phyloP scores from a whole-genome alignment of 2,329 filamentous ascomycete genomes.

The Cercospora sp. region DNA sequence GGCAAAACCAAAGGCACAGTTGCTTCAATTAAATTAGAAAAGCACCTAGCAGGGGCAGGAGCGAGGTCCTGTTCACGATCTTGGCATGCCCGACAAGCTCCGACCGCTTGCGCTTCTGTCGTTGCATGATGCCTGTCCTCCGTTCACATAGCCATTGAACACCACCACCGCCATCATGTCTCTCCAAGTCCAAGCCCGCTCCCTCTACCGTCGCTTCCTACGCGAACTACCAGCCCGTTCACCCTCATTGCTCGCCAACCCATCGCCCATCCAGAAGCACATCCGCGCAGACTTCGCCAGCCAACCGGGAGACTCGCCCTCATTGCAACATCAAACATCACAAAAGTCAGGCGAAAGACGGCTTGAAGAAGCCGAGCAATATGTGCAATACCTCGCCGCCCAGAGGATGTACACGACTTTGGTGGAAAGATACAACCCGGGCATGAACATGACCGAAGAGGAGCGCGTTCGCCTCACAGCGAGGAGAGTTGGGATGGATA shows the following conservation, averaged over 20 bases:
- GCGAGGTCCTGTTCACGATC: neutral
- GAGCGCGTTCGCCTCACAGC: slow-evolving; percentile 83
- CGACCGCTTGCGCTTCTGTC: neutral
- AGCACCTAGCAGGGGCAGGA: neutral
- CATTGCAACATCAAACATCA: slow-evolving; percentile 26
- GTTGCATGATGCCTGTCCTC: neutral
- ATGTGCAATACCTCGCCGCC: slow-evolving; percentile 76
- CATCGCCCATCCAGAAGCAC: slow-evolving; percentile 68
- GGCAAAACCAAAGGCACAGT: neutral
- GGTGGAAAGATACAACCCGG: slow-evolving; percentile 89
- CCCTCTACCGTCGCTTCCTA: slow-evolving; percentile 83
- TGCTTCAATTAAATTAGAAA: neutral
- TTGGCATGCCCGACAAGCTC: slow-evolving; percentile 3
- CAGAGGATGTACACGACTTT: slow-evolving; percentile 80
- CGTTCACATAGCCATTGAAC: neutral
- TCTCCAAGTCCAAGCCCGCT: slow-evolving; percentile 56
- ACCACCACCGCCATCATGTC: slow-evolving; percentile 34
- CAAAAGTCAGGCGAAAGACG: slow-evolving; percentile 35
- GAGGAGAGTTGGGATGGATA: slow-evolving; percentile 82
- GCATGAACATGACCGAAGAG: slow-evolving; percentile 80
- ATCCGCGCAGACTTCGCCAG: slow-evolving; percentile 63
- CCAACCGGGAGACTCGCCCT: slow-evolving; percentile 38
- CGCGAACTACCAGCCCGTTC: slow-evolving; percentile 80
- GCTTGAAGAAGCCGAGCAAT: slow-evolving; percentile 68
- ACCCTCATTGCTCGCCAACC: slow-evolving; percentile 51